Conservation (phyloP, 768 basidiomycete species). For the Boletus huronensis region DNA sequence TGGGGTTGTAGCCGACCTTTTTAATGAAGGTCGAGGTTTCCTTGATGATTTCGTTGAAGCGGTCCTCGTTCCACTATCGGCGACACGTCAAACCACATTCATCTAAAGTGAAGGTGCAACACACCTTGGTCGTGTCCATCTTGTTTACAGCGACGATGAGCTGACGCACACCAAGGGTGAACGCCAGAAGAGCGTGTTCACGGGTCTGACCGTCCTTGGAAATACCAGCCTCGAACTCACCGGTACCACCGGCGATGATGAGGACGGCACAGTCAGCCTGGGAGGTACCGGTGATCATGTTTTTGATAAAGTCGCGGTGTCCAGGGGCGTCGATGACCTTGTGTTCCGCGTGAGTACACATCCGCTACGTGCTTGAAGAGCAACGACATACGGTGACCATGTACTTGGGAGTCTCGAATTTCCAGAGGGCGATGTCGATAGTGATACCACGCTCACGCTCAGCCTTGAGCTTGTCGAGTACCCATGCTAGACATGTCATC, state of each 20-base stretch:
- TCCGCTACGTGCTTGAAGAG: not conserved
- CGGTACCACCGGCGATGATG: conserved; percentile 98
- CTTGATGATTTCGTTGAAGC: conserved; percentile 99
- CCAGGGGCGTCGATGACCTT: conserved; percentile 99
- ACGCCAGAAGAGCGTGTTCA: conserved; percentile 99
- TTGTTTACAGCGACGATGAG: conserved; percentile 99
- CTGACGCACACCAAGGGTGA: conserved; percentile 99
- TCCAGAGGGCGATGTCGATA: conserved; percentile 99
- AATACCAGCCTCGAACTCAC: conserved; percentile 99
- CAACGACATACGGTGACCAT: conserved; percentile 73
- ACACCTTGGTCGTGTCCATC: conserved; percentile 98
- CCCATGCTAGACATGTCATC: conserved; percentile 73
- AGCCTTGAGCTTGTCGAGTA: conserved; percentile 99
- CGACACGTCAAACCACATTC: conserved; percentile 1
- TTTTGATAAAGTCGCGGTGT: conserved; percentile 99
- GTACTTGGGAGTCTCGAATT: conserved; percentile 99
- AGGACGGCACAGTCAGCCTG: conserved; percentile 99
- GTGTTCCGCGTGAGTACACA: conserved; percentile 4
- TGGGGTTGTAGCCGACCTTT: conserved; percentile 99
- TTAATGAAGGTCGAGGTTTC: conserved; percentile 98
- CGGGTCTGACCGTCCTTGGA: conserved; percentile 99
- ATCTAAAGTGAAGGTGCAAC: conserved; percentile 9
- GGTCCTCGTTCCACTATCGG: conserved; percentile 93
- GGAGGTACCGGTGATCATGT: conserved; percentile 99
- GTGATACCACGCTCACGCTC: conserved; percentile 99